Evolutionary conservation across 352 stramenopile species (phyloP).

Genomic region (Globisporangium recalcitrans): DNA sequence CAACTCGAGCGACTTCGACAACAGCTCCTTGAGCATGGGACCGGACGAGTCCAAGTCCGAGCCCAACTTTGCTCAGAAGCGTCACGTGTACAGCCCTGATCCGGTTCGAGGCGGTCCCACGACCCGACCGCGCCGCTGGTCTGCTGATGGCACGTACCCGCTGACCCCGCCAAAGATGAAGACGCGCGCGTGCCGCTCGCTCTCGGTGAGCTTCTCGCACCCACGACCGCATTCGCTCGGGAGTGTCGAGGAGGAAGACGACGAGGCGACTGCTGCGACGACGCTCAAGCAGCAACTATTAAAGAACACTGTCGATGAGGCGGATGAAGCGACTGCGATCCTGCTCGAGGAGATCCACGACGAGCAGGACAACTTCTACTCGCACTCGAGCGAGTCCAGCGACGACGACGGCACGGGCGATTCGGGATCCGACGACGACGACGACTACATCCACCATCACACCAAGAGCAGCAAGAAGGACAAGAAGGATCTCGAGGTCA

Average conservation of each 20-base stretch:
- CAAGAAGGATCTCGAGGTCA: not conserved
- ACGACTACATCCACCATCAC: conserved; percentile 1
- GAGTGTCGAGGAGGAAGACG: conserved; percentile 34
- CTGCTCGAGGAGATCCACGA: conserved; percentile 19
- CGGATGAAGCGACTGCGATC: not conserved
- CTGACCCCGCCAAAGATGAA: not conserved
- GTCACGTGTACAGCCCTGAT: not conserved
- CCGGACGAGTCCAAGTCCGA: conserved; percentile 10
- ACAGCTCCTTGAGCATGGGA: conserved; percentile 11
- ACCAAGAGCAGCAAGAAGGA: not conserved
- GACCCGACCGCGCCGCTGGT: conserved; percentile 11
- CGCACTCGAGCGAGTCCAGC: conserved; percentile 13
- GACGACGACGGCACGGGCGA: conserved; percentile 10
- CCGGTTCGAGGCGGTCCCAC: not conserved
- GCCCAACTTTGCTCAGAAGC: not conserved
- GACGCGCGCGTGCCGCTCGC: conserved; percentile 9
- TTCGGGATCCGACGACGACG: conserved; percentile 13
- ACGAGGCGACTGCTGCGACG: conserved; percentile 20
- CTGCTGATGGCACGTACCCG: conserved; percentile 5
- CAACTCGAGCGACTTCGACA: conserved; percentile 20
- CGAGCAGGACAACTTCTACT: conserved; percentile 19
- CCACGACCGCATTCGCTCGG: conserved; percentile 16
- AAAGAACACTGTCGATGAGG: not conserved
- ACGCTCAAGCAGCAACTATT: not conserved
- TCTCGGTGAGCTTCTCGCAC: conserved; percentile 28